Conservation (phyloP, 2,329 filamentous ascomycete genomes). For the Cladosporium sp. region DNA sequence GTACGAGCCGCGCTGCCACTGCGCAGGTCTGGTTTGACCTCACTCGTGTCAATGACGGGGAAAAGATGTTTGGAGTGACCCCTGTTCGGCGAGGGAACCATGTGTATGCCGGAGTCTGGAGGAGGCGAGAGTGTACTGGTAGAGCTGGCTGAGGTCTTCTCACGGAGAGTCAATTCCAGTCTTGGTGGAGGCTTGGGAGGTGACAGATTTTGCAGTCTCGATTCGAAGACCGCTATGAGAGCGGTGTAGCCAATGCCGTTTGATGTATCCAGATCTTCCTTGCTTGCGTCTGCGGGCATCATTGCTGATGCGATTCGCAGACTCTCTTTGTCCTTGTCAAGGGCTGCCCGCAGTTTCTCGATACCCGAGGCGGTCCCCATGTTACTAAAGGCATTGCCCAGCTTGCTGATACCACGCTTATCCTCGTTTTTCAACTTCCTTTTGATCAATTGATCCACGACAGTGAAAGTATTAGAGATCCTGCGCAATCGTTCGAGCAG, state of each 20-base stretch:
- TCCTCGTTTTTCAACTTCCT: conserved; percentile 57
- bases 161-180: neutral
- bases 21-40: neutral
- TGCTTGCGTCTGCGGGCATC: conserved; percentile 51
- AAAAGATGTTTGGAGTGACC: neutral
- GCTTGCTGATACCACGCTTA: conserved; percentile 56
- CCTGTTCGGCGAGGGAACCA: neutral
- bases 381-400: conserved; percentile 60
- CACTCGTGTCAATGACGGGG: neutral
- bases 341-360: conserved; percentile 54
- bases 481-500: conserved; percentile 61
- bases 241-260: conserved; percentile 61
- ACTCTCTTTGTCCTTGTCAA: conserved; percentile 57
- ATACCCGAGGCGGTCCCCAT: conserved; percentile 61
- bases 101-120: neutral
- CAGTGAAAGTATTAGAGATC: conserved; percentile 58
- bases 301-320: conserved; percentile 48
- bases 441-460: conserved; percentile 43
- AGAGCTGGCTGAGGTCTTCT: neutral
- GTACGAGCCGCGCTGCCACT: no score
- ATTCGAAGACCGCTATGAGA: conserved; percentile 56
- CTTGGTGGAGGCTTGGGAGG: neutral
- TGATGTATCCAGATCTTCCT: conserved; percentile 54
- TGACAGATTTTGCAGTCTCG: neutral
- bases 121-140: neutral